Conservation (phyloP, 768 basidiomycete species). For the Naganishia vishniacii region DNA sequence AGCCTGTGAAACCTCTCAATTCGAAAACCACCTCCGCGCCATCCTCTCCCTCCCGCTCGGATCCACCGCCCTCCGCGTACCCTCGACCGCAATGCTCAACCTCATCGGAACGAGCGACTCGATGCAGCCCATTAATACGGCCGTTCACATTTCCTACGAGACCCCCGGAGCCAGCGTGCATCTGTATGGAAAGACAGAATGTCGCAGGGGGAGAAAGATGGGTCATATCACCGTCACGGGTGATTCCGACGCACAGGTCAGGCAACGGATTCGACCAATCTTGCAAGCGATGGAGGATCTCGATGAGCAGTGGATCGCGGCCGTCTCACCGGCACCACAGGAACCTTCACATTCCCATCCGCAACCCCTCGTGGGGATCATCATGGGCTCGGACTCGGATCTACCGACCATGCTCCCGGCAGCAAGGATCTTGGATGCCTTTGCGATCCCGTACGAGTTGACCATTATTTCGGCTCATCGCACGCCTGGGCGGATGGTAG, state of each 20-base stretch:
- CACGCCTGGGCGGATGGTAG: constrained; percentile 77
- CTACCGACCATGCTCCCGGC: constrained; percentile 88
- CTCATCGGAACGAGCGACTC: constrained; percentile 72
- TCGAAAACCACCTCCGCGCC: constrained; percentile 92
- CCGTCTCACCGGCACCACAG: constrained; percentile 31
- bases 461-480: constrained; percentile 95
- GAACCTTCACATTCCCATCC: constrained; percentile 55
- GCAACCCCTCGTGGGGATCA: constrained; percentile 78
- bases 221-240: constrained; percentile 91
- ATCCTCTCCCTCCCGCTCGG: constrained; percentile 86
- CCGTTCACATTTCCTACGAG: constrained; percentile 59
- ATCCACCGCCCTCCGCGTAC: constrained; percentile 77
- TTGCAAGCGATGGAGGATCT: constrained; percentile 54
- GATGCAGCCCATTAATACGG: constrained; percentile 55
- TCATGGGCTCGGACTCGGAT: constrained; percentile 99
- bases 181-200: constrained; percentile 89
- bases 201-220: constrained; percentile 90
- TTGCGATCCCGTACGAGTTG: constrained; percentile 80
- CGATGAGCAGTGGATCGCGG: constrained; percentile 48
- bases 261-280: constrained; percentile 65
- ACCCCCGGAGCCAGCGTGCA: constrained; percentile 75
- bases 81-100: constrained; percentile 87
- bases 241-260: constrained; percentile 68
- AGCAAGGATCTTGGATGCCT: constrained; percentile 74
- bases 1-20: constrained; percentile 92